These are phyloP conservation scores for Begonia masoniana DNA, from an alignment of 306 rosid genomes.

Conservation along the genomic window DNA sequence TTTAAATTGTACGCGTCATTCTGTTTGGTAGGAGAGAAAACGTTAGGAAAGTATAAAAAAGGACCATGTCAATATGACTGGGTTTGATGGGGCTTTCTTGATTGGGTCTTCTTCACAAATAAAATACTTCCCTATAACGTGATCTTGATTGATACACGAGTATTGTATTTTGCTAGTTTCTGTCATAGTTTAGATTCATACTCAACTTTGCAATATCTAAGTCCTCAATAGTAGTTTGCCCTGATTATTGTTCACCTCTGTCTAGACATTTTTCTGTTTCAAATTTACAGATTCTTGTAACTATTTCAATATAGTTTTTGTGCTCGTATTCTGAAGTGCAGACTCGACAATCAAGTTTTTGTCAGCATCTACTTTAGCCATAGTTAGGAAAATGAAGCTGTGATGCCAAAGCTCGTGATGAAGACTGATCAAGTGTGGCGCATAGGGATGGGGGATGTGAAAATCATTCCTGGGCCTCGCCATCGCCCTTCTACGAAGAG, in stretches of 20 bases:
- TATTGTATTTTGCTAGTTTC: too few relatives aligned
- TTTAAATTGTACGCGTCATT: not conserved
- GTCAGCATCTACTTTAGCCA: slow-evolving; percentile 2
- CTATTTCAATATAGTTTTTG: not conserved
- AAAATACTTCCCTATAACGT: not conserved
- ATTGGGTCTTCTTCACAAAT: not conserved
- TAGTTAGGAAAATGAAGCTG: slow-evolving; percentile 20
- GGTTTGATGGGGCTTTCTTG: not conserved
- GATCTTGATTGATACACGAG: too few relatives aligned
- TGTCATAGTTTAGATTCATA: not conserved
- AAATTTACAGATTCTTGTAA: slow-evolving; percentile 7
- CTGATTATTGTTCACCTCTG: not conserved
- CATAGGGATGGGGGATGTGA: slow-evolving; percentile 66
- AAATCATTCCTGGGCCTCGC: slow-evolving; percentile 66
- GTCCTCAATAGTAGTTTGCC: not conserved
- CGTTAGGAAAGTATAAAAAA: not conserved
- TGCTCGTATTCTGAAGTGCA: not conserved
- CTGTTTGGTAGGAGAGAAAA: not conserved
- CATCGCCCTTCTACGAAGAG: slow-evolving; percentile 69
- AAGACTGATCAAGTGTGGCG: slow-evolving; percentile 66
- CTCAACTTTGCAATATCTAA: not conserved
- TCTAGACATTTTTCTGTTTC: not conserved
- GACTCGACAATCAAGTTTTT: not conserved
- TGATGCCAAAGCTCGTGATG: slow-evolving; percentile 46
- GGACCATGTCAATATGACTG: not conserved